Evolutionary conservation across 352 stramenopile genomes (phyloP).

Genomic region (Pseudoperonospora humuli): DNA sequence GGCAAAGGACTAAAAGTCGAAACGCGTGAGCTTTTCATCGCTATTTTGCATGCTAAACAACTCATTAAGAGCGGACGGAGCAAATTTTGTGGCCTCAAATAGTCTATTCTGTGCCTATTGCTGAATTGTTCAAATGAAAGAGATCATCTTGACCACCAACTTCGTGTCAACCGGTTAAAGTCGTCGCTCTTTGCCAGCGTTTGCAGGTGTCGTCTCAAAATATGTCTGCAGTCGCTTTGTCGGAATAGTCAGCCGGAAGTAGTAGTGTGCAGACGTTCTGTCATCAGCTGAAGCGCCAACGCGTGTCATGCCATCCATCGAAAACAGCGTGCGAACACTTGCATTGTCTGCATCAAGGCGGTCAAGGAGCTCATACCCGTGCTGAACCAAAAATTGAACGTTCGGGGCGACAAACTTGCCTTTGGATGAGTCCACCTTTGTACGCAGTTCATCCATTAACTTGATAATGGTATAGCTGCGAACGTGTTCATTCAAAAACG

Average conservation of each 20-base stretch:
- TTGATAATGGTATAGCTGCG: conserved; percentile 61
- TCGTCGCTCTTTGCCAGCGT: conserved; percentile 28
- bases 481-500: conserved; percentile 45
- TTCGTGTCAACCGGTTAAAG: conserved; percentile 20
- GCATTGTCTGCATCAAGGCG: conserved; percentile 65
- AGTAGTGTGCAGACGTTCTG: conserved; percentile 36
- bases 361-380: conserved; percentile 74
- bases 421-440: conserved; percentile 34
- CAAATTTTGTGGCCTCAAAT: too few species aligned
- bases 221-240: conserved; percentile 42
- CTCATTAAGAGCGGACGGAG: too few species aligned
- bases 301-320: conserved; percentile 79
- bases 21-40: too few species aligned
- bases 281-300: conserved; percentile 23
- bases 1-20: too few species aligned
- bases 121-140: too few species aligned
- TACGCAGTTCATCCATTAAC: conserved; percentile 45
- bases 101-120: too few species aligned
- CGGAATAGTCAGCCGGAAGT: conserved; percentile 45
- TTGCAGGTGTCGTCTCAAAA: conserved; percentile 40
- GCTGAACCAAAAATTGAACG: conserved; percentile 63
- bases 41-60: too few species aligned
- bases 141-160: too few species aligned
- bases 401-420: conserved; percentile 30
- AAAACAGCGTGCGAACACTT: conserved; percentile 60